phyloP scores from a whole-genome alignment of 768 basidiomycete genomes.

The Tylopilus sp. region DNA sequence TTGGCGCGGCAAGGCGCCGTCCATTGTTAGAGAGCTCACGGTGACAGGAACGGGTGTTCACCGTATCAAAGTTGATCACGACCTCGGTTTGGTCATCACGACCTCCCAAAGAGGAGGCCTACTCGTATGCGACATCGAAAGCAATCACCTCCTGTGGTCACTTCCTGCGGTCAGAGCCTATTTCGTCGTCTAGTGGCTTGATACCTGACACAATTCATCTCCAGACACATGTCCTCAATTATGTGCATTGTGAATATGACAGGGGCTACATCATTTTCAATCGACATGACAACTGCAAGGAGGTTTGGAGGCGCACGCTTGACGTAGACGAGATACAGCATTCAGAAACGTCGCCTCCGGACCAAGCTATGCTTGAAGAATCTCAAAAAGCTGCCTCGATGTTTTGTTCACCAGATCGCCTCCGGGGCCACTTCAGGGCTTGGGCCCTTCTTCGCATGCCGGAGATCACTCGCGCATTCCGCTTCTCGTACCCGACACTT shows the following conservation, averaged over 20 bases:
- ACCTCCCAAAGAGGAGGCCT: slow-evolving; percentile 57
- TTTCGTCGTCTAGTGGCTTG: background rate
- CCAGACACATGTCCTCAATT: slow-evolving; percentile 19
- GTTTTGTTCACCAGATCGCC: slow-evolving; percentile 8
- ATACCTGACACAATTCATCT: slow-evolving; percentile 1
- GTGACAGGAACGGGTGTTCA: slow-evolving; percentile 46
- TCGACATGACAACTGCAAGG: slow-evolving; percentile 51
- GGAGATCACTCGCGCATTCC: slow-evolving; percentile 47
- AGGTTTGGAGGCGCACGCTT: slow-evolving; percentile 61
- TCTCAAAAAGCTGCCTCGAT: slow-evolving; percentile 20
- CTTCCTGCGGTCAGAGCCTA: slow-evolving; percentile 46
- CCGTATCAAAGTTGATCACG: slow-evolving; percentile 74
- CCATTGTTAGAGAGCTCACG: slow-evolving; percentile 34
- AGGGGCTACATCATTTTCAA: slow-evolving; percentile 66
- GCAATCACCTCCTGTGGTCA: slow-evolving; percentile 55
- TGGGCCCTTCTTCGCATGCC: slow-evolving; percentile 57
- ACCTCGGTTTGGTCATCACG: slow-evolving; percentile 53
- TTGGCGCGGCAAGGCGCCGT: slow-evolving; percentile 54
- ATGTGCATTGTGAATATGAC: slow-evolving; percentile 73
- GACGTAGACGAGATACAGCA: slow-evolving; percentile 27
- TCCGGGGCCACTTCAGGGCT: slow-evolving; percentile 55
- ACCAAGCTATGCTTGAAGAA: slow-evolving; percentile 24
- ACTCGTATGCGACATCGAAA: slow-evolving; percentile 51
- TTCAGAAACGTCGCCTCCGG: slow-evolving; percentile 32
- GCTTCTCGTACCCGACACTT: slow-evolving; percentile 66